Conservation (phyloP, 768 basidiomycete species). For the Trametopsis cervina region DNA sequence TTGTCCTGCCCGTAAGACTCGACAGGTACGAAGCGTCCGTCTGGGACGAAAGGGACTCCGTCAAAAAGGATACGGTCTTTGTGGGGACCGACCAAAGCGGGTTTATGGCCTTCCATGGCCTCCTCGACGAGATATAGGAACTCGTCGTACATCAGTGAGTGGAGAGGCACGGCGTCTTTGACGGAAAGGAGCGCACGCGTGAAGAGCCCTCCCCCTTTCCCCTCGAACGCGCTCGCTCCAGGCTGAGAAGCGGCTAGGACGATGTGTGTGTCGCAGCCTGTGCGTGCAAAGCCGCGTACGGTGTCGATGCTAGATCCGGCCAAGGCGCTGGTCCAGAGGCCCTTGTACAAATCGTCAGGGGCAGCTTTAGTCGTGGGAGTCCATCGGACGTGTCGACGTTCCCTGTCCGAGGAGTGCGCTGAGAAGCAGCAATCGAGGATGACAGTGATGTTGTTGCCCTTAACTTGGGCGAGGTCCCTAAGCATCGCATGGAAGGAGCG, state of each 20-base stretch:
- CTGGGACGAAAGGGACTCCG: conserved; percentile 46
- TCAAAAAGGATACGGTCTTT: conserved; percentile 47
- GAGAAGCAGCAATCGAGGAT: conserved; percentile 63
- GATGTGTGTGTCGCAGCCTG: conserved; percentile 36
- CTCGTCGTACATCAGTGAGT: conserved; percentile 43
- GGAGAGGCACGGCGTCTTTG: conserved; percentile 39
- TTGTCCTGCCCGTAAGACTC: conserved; percentile 28
- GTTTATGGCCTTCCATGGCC: conserved; percentile 37
- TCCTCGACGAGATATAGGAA: conserved; percentile 38
- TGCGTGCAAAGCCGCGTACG: conserved; percentile 40
- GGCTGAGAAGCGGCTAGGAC: conserved; percentile 52
- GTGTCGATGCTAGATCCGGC: conserved; percentile 30
- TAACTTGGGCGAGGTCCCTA: conserved; percentile 43
- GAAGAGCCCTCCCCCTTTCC: conserved; percentile 57
- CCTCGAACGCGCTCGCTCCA: conserved; percentile 51
- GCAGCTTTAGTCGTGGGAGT: conserved; percentile 51
- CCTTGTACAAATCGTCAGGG: conserved; percentile 46
- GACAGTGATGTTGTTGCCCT: conserved; percentile 66
- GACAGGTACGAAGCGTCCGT: conserved; percentile 41
- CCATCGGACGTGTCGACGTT: conserved; percentile 48
- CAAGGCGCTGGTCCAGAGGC: conserved; percentile 50
- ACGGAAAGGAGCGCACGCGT: conserved; percentile 48
- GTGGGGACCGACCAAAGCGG: conserved; percentile 43
- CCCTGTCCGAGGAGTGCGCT: conserved; percentile 30
- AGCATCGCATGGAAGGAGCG: conserved; percentile 58